phyloP scores from a whole-genome alignment of 768 basidiomycete genomes.

The Cystobasidium onofrii region DNA sequence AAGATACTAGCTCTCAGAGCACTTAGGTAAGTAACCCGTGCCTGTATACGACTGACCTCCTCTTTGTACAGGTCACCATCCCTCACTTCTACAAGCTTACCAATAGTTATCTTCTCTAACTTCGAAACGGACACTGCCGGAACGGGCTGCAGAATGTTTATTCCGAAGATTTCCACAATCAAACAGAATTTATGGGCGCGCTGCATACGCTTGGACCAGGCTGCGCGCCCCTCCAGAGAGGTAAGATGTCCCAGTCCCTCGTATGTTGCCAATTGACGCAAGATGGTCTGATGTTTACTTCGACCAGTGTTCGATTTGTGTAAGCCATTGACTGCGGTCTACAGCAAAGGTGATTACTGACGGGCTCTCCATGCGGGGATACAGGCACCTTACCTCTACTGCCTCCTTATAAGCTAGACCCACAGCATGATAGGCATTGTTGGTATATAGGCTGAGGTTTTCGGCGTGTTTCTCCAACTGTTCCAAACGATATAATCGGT shows the following conservation, averaged over 20 bases:
- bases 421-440: background rate
- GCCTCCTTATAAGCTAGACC: background rate
- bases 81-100: background rate
- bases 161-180: background rate
- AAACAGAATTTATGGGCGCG: background rate
- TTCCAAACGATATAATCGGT: background rate
- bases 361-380: background rate
- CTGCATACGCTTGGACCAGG: background rate
- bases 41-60: too few species aligned
- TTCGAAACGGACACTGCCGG: background rate
- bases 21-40: too few species aligned
- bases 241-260: background rate
- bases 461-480: background rate
- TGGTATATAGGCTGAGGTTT: background rate
- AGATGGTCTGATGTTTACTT: background rate
- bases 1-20: too few species aligned
- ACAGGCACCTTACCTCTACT: background rate
- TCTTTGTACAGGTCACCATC: background rate
- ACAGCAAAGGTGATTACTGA: background rate
- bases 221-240: background rate
- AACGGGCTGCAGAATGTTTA: background rate
- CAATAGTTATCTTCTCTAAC: background rate
- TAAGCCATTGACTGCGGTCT: background rate
- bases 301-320: background rate
- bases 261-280: background rate